Percentiles rank a stretch among this genome's conserved stretches.
These are phyloP conservation scores for Gonium pectorale DNA, from an alignment of 139 green algal species.

Conservation along the genomic window DNA sequence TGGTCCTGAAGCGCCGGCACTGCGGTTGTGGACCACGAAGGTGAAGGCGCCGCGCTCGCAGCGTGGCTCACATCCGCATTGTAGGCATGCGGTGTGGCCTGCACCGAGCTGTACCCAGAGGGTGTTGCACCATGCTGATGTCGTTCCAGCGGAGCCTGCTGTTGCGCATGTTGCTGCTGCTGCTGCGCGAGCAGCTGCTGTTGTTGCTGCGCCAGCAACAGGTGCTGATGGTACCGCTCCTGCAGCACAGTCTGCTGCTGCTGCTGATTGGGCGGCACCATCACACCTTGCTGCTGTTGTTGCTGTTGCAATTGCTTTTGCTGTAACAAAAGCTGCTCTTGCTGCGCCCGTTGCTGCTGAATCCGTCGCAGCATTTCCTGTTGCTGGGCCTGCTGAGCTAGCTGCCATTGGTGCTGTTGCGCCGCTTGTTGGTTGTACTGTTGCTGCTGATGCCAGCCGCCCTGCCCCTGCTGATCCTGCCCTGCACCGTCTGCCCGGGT, in stretches of 20 bases:
- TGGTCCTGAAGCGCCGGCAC: too few relatives aligned
- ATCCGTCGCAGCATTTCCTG: neutral
- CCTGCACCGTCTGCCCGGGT: neutral
- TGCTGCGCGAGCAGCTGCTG: slow-evolving; percentile 2
- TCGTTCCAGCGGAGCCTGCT: neutral
- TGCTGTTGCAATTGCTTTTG: neutral
- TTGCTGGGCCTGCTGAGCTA: neutral
- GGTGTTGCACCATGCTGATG: neutral
- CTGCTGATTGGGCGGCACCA: neutral
- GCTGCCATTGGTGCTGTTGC: neutral
- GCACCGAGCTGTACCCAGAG: neutral
- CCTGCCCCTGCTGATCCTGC: neutral
- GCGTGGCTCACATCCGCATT: neutral
- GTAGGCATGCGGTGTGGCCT: slow-evolving; percentile 5
- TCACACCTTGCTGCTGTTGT: slow-evolving; percentile 4
- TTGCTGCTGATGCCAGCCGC: neutral
- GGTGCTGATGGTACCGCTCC: neutral
- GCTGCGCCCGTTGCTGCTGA: slow-evolving; percentile 13
- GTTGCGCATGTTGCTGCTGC: neutral
- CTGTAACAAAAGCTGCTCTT: neutral
- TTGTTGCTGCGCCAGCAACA: neutral
- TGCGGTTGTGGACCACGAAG: too few relatives aligned
- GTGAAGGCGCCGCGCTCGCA: too few relatives aligned
- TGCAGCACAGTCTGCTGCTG: neutral
- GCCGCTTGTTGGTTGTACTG: neutral